Evolutionary conservation across 1,284 basidiomycete species (phyloP).

Genomic region (Melampsora americana): DNA sequence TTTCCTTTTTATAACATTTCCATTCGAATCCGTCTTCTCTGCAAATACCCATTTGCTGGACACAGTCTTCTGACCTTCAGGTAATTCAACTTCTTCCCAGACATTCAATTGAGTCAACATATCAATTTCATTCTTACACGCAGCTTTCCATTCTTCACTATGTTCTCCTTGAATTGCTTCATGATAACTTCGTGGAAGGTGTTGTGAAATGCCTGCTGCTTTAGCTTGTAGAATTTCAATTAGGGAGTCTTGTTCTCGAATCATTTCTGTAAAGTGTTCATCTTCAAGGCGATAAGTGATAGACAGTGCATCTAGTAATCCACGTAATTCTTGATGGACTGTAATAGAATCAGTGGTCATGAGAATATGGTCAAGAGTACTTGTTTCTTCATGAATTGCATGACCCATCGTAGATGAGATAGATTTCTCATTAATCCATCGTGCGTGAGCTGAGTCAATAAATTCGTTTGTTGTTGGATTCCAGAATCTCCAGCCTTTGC

Average conservation of each 20-base stretch:
- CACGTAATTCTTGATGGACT: too few species aligned
- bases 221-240: too few species aligned
- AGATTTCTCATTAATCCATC: background rate
- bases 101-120: background rate
- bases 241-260: too few species aligned
- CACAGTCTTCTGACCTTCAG: background rate
- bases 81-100: background rate
- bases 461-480: background rate
- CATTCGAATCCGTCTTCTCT: background rate
- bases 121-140: background rate
- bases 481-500: background rate
- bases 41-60: background rate
- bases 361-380: too few species aligned
- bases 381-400: too few species aligned
- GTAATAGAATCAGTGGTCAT: too few species aligned
- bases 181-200: background rate
- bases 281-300: too few species aligned
- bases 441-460: background rate
- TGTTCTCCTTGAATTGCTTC: background rate
- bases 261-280: too few species aligned
- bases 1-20: background rate
- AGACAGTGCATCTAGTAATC: too few species aligned
- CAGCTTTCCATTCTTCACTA: background rate
- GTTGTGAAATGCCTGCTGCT: background rate
- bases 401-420: background rate